These are phyloP conservation scores for Diplosphaera chodatii DNA, from an alignment of 139 green algal genomes.

Conservation along the genomic window DNA sequence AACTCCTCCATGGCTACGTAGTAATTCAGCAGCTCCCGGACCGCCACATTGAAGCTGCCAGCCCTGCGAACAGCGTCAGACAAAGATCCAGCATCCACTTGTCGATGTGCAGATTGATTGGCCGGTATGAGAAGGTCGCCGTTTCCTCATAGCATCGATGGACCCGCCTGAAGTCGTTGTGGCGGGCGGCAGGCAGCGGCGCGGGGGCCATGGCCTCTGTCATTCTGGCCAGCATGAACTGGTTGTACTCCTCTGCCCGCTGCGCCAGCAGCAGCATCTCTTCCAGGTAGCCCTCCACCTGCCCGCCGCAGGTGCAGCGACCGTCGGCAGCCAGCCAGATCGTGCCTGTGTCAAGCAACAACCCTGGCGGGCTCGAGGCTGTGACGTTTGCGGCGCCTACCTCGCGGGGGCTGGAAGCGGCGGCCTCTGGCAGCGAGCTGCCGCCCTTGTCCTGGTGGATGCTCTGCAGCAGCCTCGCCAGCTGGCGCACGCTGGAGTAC, in stretches of 20 bases:
- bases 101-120: neutral
- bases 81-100: no score
- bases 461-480: slow-evolving; percentile 56
- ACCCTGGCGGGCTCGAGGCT: no score
- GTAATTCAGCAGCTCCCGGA: slow-evolving; percentile 76
- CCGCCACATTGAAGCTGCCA: slow-evolving; percentile 48
- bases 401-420: neutral
- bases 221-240: slow-evolving; percentile 74
- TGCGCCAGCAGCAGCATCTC: slow-evolving; percentile 80
- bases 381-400: neutral
- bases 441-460: slow-evolving; percentile 27
- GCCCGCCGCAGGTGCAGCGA: slow-evolving; percentile 9
- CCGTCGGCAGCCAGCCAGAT: no score
- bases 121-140: no score
- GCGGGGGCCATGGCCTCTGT: slow-evolving; percentile 24
- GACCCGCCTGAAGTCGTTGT: slow-evolving; percentile 34
- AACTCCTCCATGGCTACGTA: slow-evolving; percentile 91
- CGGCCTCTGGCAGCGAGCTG: neutral
- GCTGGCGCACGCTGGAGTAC: slow-evolving; percentile 60
- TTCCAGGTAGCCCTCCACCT: slow-evolving; percentile 63
- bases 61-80: neutral
- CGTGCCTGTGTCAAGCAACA: no score
- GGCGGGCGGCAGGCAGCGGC: slow-evolving; percentile 9
- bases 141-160: no score
- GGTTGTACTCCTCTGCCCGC: slow-evolving; percentile 86